Conservation (phyloP, 140 eudicot genomes). For the Flaveria floridana region DNA sequence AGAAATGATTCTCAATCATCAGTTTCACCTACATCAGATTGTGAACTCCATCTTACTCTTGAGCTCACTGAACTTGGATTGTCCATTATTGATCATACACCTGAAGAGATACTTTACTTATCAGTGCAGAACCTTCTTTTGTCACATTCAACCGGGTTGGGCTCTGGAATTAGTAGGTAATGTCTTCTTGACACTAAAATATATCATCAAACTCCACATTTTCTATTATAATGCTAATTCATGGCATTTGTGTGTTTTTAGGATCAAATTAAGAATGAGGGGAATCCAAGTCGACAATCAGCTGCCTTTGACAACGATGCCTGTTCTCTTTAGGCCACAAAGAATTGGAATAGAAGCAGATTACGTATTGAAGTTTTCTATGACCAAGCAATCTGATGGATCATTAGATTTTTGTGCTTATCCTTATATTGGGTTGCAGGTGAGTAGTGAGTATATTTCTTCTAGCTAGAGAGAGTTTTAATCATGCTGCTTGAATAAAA, state of each 20-base stretch:
- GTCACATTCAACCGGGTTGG: constrained; percentile 89
- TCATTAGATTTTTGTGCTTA: constrained; percentile 81
- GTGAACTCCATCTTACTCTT: constrained; percentile 82
- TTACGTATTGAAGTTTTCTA: constrained; percentile 68
- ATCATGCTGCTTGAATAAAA: not conserved
- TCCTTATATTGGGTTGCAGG: constrained; percentile 96
- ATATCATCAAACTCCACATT: not conserved
- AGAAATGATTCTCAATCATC: constrained; percentile 44
- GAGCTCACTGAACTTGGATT: constrained; percentile 89
- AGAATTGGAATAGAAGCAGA: constrained; percentile 70
- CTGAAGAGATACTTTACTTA: constrained; percentile 90
- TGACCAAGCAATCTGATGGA: constrained; percentile 90
- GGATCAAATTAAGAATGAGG: constrained; percentile 90
- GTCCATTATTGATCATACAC: constrained; percentile 94
- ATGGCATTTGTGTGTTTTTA: constrained; percentile 32
- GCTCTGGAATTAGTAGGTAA: constrained; percentile 94
- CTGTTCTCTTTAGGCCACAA: constrained; percentile 94
- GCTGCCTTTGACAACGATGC: constrained; percentile 92
- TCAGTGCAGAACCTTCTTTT: constrained; percentile 79
- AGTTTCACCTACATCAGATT: constrained; percentile 37
- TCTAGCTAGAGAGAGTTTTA: constrained; percentile 1
- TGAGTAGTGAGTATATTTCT: constrained; percentile 18
- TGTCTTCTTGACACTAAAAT: not conserved
- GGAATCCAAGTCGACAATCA: constrained; percentile 98
- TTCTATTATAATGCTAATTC: constrained; percentile 21